Evolutionary conservation across 441 rosid species (phyloP).

Genomic region (Viola pubescens): DNA sequence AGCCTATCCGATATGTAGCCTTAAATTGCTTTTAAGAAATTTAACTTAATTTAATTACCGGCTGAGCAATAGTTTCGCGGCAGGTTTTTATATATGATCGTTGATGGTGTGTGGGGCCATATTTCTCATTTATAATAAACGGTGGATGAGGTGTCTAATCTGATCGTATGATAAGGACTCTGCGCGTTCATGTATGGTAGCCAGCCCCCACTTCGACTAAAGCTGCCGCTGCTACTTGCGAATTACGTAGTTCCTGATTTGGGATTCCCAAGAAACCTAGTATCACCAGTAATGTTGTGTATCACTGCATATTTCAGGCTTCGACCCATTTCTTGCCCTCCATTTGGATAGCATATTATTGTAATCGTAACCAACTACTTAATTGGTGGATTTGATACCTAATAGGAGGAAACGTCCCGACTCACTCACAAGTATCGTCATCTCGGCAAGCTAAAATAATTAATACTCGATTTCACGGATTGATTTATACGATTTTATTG

Average conservation of each 20-base stretch:
- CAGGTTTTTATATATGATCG: no score
- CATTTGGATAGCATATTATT: neutral
- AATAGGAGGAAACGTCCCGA: no score
- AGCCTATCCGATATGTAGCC: neutral
- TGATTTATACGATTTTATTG: no score
- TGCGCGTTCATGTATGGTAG: neutral
- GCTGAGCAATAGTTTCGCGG: no score
- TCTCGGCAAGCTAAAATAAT: no score
- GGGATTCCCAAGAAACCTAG: neutral
- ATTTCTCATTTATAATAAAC: neutral
- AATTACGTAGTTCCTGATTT: neutral
- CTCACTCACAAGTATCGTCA: no score
- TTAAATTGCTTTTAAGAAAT: neutral
- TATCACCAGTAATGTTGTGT: neutral
- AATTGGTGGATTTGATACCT: no score
- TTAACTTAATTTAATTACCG: neutral
- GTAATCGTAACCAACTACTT: neutral
- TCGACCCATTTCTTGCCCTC: neutral
- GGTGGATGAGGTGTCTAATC: slow-evolving; percentile 13
- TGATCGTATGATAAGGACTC: slow-evolving; percentile 4
- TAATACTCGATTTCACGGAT: no score
- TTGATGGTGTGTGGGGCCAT: slow-evolving; percentile 14
- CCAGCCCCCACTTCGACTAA: neutral
- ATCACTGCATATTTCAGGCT: neutral
- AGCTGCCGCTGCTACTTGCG: slow-evolving; percentile 4